Evolutionary conservation across 805 yeast species (phyloP).

Genomic region (Pichia ethanolica): DNA sequence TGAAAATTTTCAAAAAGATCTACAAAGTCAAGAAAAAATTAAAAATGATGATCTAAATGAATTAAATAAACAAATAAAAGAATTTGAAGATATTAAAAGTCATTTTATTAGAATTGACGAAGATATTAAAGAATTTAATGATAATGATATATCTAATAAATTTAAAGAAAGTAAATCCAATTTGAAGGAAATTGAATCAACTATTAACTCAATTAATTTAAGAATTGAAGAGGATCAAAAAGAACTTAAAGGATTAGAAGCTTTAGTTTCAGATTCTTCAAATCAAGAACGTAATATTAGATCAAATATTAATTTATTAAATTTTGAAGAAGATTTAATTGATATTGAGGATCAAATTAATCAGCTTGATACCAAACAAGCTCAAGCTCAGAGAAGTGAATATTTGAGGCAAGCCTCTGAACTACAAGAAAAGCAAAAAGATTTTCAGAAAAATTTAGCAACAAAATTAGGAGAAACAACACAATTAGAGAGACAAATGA

Average conservation of each 20-base stretch:
- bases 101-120: conserved; percentile 36
- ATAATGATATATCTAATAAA: conserved; percentile 12
- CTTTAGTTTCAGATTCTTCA: conserved; percentile 44
- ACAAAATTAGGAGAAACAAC: conserved; percentile 79
- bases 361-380: conserved; percentile 33
- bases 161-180: conserved; percentile 20
- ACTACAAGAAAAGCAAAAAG: conserved; percentile 45
- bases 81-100: conserved; percentile 37
- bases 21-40: neutral
- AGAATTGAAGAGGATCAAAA: conserved; percentile 37
- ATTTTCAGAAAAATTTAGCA: conserved; percentile 56
- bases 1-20: neutral
- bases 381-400: conserved; percentile 51
- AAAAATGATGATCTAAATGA: neutral
- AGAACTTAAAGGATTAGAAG: conserved; percentile 59
- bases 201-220: conserved; percentile 44
- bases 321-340: conserved; percentile 32
- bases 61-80: conserved; percentile 7
- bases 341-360: conserved; percentile 18
- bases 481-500: conserved; percentile 70
- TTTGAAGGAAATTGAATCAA: neutral
- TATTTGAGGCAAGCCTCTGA: conserved; percentile 51
- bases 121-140: conserved; percentile 32
- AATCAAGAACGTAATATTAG: conserved; percentile 53
- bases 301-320: conserved; percentile 38